Conservation (phyloP, 768 basidiomycete species). For the Cystobasidium tubakii region DNA sequence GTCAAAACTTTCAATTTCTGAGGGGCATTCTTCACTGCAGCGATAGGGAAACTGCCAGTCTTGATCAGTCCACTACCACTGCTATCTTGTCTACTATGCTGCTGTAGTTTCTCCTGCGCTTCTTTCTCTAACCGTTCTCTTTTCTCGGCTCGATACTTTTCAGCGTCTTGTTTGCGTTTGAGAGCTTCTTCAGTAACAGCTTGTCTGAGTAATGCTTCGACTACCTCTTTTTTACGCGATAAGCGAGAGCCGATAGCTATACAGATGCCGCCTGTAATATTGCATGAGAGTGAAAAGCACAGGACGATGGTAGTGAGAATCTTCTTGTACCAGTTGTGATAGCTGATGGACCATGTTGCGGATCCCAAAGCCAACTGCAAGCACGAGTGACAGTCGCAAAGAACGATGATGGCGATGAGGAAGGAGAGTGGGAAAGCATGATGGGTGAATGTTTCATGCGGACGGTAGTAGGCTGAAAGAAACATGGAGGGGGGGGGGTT, state of each 20-base stretch:
- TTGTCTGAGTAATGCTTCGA: conserved; percentile 30
- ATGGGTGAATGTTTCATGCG: conserved; percentile 39
- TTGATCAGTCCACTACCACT: conserved; percentile 11
- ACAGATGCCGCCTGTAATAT: conserved; percentile 35
- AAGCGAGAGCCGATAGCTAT: conserved; percentile 30
- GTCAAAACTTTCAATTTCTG: background rate
- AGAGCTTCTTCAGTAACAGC: conserved; percentile 38
- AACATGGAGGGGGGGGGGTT: no score
- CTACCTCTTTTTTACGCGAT: conserved; percentile 37
- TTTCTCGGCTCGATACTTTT: conserved; percentile 24
- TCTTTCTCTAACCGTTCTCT: conserved; percentile 4
- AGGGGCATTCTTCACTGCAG: background rate
- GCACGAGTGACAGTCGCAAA: conserved; percentile 34
- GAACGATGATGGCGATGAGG: conserved; percentile 34
- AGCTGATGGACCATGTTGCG: conserved; percentile 38
- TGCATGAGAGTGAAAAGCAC: conserved; percentile 39
- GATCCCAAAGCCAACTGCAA: conserved; percentile 37
- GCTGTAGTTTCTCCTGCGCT: background rate
- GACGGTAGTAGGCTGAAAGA: conserved; percentile 36
- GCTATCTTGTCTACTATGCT: background rate
- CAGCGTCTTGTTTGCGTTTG: conserved; percentile 33
- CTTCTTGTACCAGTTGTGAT: conserved; percentile 30
- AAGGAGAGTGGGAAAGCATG: conserved; percentile 36
- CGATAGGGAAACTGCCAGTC: background rate
- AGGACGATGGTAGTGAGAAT: conserved; percentile 34